Base-by-base conservation (phyloP, 139 green algal species). In the Tetradesmus lagerheimii region DNA sequence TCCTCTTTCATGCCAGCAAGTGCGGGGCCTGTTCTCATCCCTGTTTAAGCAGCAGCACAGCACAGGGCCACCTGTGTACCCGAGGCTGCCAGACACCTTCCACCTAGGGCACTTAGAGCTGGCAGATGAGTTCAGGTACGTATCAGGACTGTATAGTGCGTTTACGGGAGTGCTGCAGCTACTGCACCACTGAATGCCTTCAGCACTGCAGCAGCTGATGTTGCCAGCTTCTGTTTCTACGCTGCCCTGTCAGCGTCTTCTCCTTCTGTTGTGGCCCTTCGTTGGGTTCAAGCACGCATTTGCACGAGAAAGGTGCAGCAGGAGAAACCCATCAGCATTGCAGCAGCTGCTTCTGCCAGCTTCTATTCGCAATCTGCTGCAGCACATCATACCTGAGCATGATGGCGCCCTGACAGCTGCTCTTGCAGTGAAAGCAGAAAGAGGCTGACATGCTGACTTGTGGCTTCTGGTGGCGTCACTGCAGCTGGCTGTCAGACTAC, bases 401-500 rank as follows among this genome's bases (percentile, higher is more conserved):
- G 57, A 71, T n/a, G 4, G 31, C 11, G 57, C 57, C 25, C 23
- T 31, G 1, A 31, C 25, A n/a, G 23, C 57, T 4, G 20, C 25
- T 71, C 2, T 31, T 31, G 57, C 57, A 71, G 57, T 62, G 1
- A 62, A 20, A 2, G n/a, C 2, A 31, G 18, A 11, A 71, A 39
- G n/a, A 23, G 67, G 1, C 18, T 78, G 29, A 20, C 3, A 4
- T 47, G 75, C 14, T 80, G 34, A 4, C 11, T 23, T 80, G 75
- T 29, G 15, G 8, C 35, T 80, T 35, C 16, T 15, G 4, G 15
- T 80, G 75, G n/a, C 34, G 31, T 75, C 41, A n/a, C 34, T 87
- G 15, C 64, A 88, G 83, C 15, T 88, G 83, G 83, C 29, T 88
- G 38, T 80, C 62, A 41, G 64, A 80, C 12, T 88, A 88, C 29